These are phyloP conservation scores for Ochromonadaceae sp. DNA, from an alignment of 352 stramenopile species.

Conservation along the genomic window DNA sequence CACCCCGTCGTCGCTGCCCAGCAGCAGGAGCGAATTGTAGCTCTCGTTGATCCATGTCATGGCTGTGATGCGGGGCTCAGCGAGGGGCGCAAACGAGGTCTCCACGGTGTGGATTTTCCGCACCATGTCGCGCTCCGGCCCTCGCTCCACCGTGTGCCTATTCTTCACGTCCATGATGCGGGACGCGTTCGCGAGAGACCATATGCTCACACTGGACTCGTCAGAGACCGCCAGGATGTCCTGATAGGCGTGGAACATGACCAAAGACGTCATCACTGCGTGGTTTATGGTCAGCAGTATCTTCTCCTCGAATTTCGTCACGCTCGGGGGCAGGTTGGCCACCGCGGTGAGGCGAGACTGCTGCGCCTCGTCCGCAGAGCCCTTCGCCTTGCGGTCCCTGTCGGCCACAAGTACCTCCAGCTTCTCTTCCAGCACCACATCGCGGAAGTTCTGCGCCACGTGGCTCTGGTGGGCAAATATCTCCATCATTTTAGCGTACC, in stretches of 20 bases:
- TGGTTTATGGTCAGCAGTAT: not conserved
- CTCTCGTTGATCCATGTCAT: constrained; percentile 92
- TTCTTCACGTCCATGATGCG: constrained; percentile 12
- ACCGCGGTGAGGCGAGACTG: too few species aligned
- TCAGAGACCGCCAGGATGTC: not conserved
- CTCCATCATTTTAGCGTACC: not conserved
- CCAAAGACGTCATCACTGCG: not conserved
- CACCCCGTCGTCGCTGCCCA: constrained; percentile 85
- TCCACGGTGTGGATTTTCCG: not conserved
- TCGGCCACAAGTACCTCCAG: too few species aligned
- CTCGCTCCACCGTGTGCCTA: not conserved
- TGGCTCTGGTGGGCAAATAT: not conserved
- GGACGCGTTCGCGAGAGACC: not conserved
- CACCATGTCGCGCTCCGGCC: constrained; percentile 26
- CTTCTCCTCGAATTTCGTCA: too few species aligned
- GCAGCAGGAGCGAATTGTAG: constrained; percentile 74
- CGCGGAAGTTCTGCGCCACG: not conserved
- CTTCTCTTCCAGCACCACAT: too few species aligned
- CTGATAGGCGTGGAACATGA: constrained; percentile 20
- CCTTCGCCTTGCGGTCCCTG: too few species aligned
- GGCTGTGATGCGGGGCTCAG: constrained; percentile 57
- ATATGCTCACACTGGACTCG: not conserved
- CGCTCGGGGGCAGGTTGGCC: too few species aligned
- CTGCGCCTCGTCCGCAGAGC: too few species aligned
- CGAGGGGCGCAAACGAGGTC: not conserved